These are phyloP conservation scores for Ceratocystis eucalypticola DNA, from an alignment of 2,329 filamentous ascomycete genomes.

Conservation along the genomic window DNA sequence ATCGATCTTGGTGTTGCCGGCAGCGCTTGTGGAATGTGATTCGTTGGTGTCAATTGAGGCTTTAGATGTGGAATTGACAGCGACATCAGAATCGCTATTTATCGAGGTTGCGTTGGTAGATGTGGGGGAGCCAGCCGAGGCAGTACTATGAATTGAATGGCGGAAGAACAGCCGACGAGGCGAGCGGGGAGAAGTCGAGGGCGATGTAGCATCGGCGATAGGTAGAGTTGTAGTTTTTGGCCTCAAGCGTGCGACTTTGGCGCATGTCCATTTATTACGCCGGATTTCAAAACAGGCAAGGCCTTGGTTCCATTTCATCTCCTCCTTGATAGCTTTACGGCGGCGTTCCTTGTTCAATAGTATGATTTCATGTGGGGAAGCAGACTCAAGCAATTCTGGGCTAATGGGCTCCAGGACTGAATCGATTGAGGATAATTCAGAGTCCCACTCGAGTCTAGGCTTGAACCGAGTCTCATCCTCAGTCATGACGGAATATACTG, in stretches of 20 bases:
- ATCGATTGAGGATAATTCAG: slow-evolving; percentile 22
- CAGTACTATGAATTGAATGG: slow-evolving; percentile 30
- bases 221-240: slow-evolving; percentile 28
- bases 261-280: slow-evolving; percentile 76
- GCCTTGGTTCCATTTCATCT: slow-evolving; percentile 67
- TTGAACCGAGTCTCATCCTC: slow-evolving; percentile 40
- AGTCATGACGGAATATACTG: slow-evolving; percentile 44
- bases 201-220: slow-evolving; percentile 21
- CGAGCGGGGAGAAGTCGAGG: slow-evolving; percentile 32
- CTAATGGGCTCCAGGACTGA: neutral
- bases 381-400: neutral
- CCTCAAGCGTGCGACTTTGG: slow-evolving; percentile 44
- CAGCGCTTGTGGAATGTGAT: slow-evolving; percentile 4
- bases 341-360: slow-evolving; percentile 34
- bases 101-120: slow-evolving; percentile 17
- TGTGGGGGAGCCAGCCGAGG: slow-evolving; percentile 21
- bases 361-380: neutral
- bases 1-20: neutral
- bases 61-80: slow-evolving; percentile 30
- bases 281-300: slow-evolving; percentile 65
- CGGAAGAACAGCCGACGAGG: slow-evolving; percentile 39
- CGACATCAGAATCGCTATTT: slow-evolving; percentile 25
- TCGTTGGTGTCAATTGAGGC: slow-evolving; percentile 29
- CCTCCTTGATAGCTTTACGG: slow-evolving; percentile 45
- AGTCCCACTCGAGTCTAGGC: slow-evolving; percentile 42